Conservation (phyloP, 164 flowering plant genomes). For the Vitis rotundifolia region DNA sequence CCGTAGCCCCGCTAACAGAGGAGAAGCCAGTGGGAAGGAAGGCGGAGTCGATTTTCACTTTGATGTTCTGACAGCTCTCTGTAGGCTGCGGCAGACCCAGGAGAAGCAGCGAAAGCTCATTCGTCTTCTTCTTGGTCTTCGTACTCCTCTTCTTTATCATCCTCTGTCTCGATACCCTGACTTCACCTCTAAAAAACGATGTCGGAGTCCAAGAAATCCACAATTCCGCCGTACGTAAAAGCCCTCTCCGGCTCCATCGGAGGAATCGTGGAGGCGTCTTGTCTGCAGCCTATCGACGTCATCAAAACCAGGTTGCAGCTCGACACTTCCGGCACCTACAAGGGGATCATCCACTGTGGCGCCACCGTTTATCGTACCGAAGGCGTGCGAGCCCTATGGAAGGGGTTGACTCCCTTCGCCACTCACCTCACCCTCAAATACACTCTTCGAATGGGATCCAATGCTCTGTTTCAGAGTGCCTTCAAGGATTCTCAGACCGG, state of each 20-base stretch:
- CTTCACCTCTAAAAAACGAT: too few relatives aligned
- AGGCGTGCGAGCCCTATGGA: conserved; percentile 95
- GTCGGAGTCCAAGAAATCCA: conserved; percentile 5
- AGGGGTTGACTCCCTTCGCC: conserved; percentile 94
- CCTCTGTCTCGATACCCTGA: too few relatives aligned
- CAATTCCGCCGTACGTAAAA: conserved; percentile 85
- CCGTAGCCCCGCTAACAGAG: too few relatives aligned
- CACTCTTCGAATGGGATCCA: conserved; percentile 94
- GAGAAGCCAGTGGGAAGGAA: too few relatives aligned
- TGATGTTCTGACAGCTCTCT: too few relatives aligned
- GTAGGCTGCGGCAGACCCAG: too few relatives aligned
- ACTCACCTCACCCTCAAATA: conserved; percentile 93
- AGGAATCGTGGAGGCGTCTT: conserved; percentile 81
- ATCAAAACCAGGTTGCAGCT: conserved; percentile 95
- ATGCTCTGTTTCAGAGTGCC: conserved; percentile 77
- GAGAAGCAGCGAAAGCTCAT: too few relatives aligned
- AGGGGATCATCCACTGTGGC: conserved; percentile 91
- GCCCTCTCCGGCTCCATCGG: conserved; percentile 93
- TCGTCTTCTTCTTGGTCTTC: too few relatives aligned
- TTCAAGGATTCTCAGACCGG: conserved; percentile 81
- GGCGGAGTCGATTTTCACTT: too few relatives aligned
- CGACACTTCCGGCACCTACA: conserved; percentile 66
- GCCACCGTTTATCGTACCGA: conserved; percentile 54
- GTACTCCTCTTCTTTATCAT: too few relatives aligned
- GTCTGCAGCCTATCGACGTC: conserved; percentile 95